Percentiles rank a stretch among this genome's conserved stretches.
Conservation (phyloP, 441 rosid species). For the Hura crepitans region DNA sequence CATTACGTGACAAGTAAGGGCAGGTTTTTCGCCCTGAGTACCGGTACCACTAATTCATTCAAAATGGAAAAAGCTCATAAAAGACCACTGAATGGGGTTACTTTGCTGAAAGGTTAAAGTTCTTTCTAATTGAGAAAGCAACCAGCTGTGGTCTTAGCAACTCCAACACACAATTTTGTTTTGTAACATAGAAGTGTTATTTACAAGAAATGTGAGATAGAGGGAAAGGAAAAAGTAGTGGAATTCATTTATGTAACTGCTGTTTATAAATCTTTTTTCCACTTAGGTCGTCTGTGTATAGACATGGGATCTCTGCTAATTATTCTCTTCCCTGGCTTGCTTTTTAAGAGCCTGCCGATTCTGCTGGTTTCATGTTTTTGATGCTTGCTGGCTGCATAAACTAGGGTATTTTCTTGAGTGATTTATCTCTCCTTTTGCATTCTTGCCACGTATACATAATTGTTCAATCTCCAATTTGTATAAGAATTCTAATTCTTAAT, state of each 20-base stretch:
- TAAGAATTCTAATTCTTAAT: too few relatives aligned
- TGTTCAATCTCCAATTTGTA: too few relatives aligned
- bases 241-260: slow-evolving; percentile 29
- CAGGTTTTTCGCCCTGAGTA: too few relatives aligned
- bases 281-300: background rate
- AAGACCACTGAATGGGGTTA: slow-evolving; percentile 23
- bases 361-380: too few relatives aligned
- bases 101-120: slow-evolving; percentile 28
- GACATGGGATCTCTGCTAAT: too few relatives aligned
- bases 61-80: slow-evolving; percentile 14
- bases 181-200: slow-evolving; percentile 47
- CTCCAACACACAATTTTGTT: slow-evolving; percentile 53
- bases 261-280: slow-evolving; percentile 15
- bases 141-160: slow-evolving; percentile 32
- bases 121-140: slow-evolving; percentile 32
- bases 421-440: too few relatives aligned
- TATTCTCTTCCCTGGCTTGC: background rate
- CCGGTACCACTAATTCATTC: slow-evolving; percentile 27
- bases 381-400: too few relatives aligned
- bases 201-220: slow-evolving; percentile 41
- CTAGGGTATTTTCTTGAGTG: too few relatives aligned
- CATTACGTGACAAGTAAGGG: too few relatives aligned
- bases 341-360: background rate
- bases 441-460: too few relatives aligned
- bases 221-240: slow-evolving; percentile 26